Evolutionary conservation across 345 rosid species (phyloP), one percentile per base, ranked within the genome.

Genomic region (Mallotus nudiflorus): DNA sequence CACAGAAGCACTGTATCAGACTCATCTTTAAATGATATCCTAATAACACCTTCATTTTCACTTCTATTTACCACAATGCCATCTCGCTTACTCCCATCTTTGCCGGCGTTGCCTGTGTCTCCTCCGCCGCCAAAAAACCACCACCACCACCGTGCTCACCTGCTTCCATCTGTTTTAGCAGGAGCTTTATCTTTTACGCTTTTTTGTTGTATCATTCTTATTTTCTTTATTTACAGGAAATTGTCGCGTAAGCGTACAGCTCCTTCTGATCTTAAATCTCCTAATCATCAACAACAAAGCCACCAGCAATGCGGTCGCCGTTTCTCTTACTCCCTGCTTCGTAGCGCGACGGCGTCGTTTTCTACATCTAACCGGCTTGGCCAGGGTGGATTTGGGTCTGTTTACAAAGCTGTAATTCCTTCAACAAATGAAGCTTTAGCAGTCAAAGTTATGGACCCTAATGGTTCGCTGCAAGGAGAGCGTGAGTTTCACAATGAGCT

Each of bases 401-500:
- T 89, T 40, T 86, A 86, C 67, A 89, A 86, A 81, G 92, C 89
- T 52, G 66, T 73, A 27, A 66, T 89, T 24, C 82, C 89, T 0
- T 71, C 52, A 37, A 42, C 75, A 9, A 71, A 40, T 20, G 45
- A 71, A 39, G 44, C 28, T 12, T 42, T 62, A 18, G 75, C 68
- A 13, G 75, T 77, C 58, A 87, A 89, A 58, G 74, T 89, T 31
- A 88, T 89, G 85, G 87, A 89, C 67, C 75, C 85, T 1, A 60
- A 73, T 0, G 88, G 87, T 18, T 87, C 90, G 0, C 68, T 89
- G 11, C 96, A 89, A 66, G 92, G 96, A 24, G 91, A 87, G 79
- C 85, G 89, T 3, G 96, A 89, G 87, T 89, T 89, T 70, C 92
- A 87, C 64, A 89, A 87, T 81, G 96, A 89, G 80, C 87, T 63